Conservation (phyloP, 2,329 filamentous ascomycete species). For the Nakataea oryzae region DNA sequence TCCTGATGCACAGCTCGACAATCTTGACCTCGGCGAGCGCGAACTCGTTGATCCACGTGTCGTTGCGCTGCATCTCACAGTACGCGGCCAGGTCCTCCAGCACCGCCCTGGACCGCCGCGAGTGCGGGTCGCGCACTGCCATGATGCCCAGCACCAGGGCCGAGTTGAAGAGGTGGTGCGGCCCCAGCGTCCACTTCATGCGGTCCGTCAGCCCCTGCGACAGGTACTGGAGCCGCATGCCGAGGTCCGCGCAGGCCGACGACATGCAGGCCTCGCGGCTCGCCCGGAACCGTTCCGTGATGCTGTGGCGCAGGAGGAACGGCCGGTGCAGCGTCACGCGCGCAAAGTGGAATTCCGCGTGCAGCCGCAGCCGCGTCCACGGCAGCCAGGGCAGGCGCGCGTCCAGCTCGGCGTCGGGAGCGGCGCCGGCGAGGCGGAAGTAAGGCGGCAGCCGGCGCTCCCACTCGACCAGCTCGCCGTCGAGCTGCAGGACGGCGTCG, state of each 20-base stretch:
- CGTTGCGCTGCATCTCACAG: constrained; percentile 27
- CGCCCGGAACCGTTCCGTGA: constrained; percentile 25
- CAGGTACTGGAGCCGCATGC: constrained; percentile 22
- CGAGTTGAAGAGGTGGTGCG: constrained; percentile 29
- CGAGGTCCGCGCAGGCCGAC: constrained; percentile 28
- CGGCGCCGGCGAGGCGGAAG: constrained; percentile 17
- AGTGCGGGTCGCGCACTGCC: constrained; percentile 21
- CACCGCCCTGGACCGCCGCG: constrained; percentile 18
- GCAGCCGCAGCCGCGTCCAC: constrained; percentile 27
- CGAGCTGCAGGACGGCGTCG: constrained; percentile 23
- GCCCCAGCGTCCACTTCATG: constrained; percentile 21
- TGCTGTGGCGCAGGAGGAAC: constrained; percentile 26
- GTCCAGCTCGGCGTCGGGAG: constrained; percentile 20
- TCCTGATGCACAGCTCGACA: constrained; percentile 26
- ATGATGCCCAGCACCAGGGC: constrained; percentile 26
- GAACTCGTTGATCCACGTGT: constrained; percentile 29
- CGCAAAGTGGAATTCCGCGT: constrained; percentile 27
- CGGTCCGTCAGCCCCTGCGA: constrained; percentile 19
- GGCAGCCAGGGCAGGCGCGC: constrained; percentile 15
- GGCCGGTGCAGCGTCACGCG: constrained; percentile 27
- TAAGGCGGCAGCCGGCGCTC: constrained; percentile 20
- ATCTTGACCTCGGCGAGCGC: constrained; percentile 28
- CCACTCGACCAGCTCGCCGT: constrained; percentile 22
- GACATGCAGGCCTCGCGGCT: constrained; percentile 27
- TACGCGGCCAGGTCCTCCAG: constrained; percentile 27